Evolutionary conservation across 140 eudicot species (phyloP), one percentile per base, ranked within the genome.

Genomic region (Cichorium intybus): DNA sequence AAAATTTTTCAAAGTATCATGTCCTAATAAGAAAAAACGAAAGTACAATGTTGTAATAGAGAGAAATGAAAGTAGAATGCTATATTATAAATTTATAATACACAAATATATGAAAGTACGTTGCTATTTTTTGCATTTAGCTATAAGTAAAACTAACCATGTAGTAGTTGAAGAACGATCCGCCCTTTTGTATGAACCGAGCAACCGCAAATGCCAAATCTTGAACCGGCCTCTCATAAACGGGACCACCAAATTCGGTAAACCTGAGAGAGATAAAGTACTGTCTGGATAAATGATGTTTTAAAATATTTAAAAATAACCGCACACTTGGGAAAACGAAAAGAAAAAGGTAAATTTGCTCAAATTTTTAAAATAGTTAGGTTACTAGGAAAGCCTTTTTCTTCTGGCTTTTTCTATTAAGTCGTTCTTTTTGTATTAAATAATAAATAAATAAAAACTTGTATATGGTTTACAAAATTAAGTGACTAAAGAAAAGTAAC

Each of bases 121-220:
- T 47, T 60, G n/a, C 46, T 27, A 35, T 8, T 12, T 29, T n/a
- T n/a, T n/a, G n/a, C n/a, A n/a, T n/a, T n/a, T n/a, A n/a, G n/a
- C n/a, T 7, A 34, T 23, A 48, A 17, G 77, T 20, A 69, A 41
- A 70, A 72, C 62, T 7, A 54, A 88, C 97, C 99, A 93, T 93
- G 79, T 94, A 86, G 73, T 94, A 94, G 56, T 94, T 94, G 23
- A 86, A 26, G 50, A 83, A 89, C 3, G 97, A 89, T 37, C 99
- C 99, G 10, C 95, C 95, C 68, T 77, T 86, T 34, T 86, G 95
- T 26, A 94, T 78, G 62, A 94, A 94, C 33, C 87, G 79, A 33
- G 89, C 87, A 60, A 94, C 95, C 26, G 90, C 84, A 80, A 88
- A 93, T 34, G 99, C 95, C 75, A 93, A 81, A 77, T 93, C 97